Evolutionary conservation across 2,329 filamentous ascomycete genomes (phyloP).

Genomic region (Aspergillus sp.): DNA sequence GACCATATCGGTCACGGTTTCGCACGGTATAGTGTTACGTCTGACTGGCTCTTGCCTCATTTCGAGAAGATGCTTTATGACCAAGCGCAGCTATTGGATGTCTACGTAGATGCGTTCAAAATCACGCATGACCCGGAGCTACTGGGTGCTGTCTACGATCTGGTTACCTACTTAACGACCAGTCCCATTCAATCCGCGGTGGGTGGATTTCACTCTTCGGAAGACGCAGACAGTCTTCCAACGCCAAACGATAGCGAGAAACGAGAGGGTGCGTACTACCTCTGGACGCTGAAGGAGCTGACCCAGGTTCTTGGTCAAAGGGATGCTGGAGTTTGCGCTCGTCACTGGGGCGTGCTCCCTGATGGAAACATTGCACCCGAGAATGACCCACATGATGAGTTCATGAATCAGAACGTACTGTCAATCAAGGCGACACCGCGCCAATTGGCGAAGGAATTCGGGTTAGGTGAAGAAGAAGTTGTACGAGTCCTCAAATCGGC

Average conservation of each 20-base stretch:
- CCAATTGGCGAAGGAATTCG: slow-evolving; percentile 68
- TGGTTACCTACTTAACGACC: slow-evolving; percentile 78
- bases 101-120: slow-evolving; percentile 83
- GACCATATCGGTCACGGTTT: slow-evolving; percentile 74
- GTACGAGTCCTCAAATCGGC: slow-evolving; percentile 60
- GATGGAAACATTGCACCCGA: slow-evolving; percentile 79
- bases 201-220: slow-evolving; percentile 79
- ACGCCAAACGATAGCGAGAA: slow-evolving; percentile 70
- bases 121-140: slow-evolving; percentile 63
- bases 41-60: slow-evolving; percentile 88
- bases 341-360: slow-evolving; percentile 75
- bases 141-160: slow-evolving; percentile 68
- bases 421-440: slow-evolving; percentile 61
- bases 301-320: slow-evolving; percentile 64
- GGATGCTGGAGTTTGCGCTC: slow-evolving; percentile 66
- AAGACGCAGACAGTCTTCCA: slow-evolving; percentile 80
- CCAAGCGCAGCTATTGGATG: slow-evolving; percentile 74
- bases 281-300: slow-evolving; percentile 87
- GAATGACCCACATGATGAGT: slow-evolving; percentile 86
- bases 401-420: slow-evolving; percentile 87
- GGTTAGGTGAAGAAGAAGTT: slow-evolving; percentile 62
- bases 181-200: slow-evolving; percentile 58
- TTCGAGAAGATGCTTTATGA: slow-evolving; percentile 98
- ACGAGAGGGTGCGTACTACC: slow-evolving; percentile 86
- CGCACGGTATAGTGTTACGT: slow-evolving; percentile 78